These are phyloP conservation scores for Psilocybe cubensis DNA, from an alignment of 768 basidiomycete species.

Conservation along the genomic window DNA sequence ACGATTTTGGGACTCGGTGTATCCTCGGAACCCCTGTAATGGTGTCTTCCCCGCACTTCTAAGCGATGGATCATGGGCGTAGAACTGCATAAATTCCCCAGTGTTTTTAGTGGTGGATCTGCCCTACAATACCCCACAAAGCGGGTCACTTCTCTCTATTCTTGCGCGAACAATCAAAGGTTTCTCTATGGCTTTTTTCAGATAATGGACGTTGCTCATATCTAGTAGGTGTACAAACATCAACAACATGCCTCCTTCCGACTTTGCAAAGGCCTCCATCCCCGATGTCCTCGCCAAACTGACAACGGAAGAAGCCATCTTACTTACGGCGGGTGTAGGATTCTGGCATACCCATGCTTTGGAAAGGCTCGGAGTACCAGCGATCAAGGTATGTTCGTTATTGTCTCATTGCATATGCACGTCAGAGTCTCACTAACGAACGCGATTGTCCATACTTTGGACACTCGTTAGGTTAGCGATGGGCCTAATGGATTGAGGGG, in stretches of 20 bases:
- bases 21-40: not conserved
- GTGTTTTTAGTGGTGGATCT: no score
- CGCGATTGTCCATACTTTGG: not conserved
- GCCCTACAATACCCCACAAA: no score
- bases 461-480: conserved; percentile 62
- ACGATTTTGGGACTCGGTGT: not conserved
- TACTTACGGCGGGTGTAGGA: conserved; percentile 72
- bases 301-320: conserved; percentile 76
- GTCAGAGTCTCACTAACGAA: no score
- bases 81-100: no score
- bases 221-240: no score
- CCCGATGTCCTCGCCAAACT: conserved; percentile 64
- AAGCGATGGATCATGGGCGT: no score
- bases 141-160: no score
- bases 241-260: conserved; percentile 61
- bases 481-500: conserved; percentile 80
- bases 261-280: conserved; percentile 68
- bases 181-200: no score
- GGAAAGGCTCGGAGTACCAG: conserved; percentile 69
- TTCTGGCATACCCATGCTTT: conserved; percentile 77
- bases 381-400: conserved; percentile 55
- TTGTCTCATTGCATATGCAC: not conserved
- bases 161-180: no score
- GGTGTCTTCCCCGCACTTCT: not conserved
- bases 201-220: no score